A percentile compares a stretch with the other conserved stretches of the same genome.
Evolutionary conservation across 2,329 filamentous ascomycete species (phyloP).

Genomic region (Raffaelea deltoideospora): DNA sequence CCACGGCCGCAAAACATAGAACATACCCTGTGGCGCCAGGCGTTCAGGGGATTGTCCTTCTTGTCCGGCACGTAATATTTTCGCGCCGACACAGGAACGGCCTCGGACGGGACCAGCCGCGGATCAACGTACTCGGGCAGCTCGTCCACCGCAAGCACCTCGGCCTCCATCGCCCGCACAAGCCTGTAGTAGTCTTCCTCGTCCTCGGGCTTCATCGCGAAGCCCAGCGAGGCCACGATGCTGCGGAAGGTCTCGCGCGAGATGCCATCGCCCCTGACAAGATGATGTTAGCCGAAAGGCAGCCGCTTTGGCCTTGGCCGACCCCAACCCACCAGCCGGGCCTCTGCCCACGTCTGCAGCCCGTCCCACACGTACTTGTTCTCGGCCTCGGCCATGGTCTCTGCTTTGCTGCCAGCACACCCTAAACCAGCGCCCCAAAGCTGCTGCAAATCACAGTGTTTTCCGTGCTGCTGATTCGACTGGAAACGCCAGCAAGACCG

Average conservation of each 20-base stretch:
- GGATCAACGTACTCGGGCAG: constrained; percentile 15
- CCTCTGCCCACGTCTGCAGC: too few relatives aligned
- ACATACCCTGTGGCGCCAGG: constrained; percentile 16
- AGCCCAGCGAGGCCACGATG: constrained; percentile 6
- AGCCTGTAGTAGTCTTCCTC: constrained; percentile 14
- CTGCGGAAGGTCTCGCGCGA: constrained; percentile 6
- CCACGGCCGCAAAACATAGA: not conserved
- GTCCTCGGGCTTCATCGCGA: constrained; percentile 11
- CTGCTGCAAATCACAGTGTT: too few relatives aligned
- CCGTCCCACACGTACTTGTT: too few relatives aligned
- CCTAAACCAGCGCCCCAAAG: too few relatives aligned
- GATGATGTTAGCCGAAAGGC: too few relatives aligned
- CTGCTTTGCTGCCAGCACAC: too few relatives aligned
- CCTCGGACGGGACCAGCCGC: constrained; percentile 8
- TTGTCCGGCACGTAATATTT: constrained; percentile 10
- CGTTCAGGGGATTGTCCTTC: constrained; percentile 17
- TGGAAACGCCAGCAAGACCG: too few relatives aligned
- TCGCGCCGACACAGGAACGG: constrained; percentile 5
- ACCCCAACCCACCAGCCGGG: too few relatives aligned
- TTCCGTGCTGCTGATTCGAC: too few relatives aligned
- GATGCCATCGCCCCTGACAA: not conserved
- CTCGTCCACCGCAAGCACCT: constrained; percentile 12
- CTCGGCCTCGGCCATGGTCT: too few relatives aligned
- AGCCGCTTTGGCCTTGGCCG: too few relatives aligned
- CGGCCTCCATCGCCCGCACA: constrained; percentile 14